Evolutionary conservation across 2,329 filamentous ascomycete genomes (phyloP), one percentile per base, ranked within the genome.

Genomic region (Tolypocladium nubicola): DNA sequence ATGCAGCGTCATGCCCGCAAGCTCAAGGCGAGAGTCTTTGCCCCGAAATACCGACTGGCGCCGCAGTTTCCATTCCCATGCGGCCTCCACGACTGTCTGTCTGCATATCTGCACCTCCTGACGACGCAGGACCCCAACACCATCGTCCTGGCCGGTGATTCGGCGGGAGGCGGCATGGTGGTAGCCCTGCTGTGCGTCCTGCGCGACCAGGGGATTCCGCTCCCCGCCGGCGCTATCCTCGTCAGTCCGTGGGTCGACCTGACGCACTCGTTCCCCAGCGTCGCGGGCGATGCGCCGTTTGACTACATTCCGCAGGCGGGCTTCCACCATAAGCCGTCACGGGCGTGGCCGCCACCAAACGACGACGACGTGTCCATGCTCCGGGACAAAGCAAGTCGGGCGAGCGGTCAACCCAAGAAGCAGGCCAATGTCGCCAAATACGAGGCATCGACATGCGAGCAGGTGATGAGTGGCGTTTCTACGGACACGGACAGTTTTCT

Each of bases 21-120:
- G 74, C 79, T 99, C 60, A 91, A 94, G 71, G 93, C 91, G 21
- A 82, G 91, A 57, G 88, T 97, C 9, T 85, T 97, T 70, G 91
- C 93, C 30, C 88, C 93, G 6, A 79, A 85, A 60, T 99, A 97
- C 71, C 84, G 94, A 45, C 79, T 99, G 37, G 84, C 94, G 7
- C 94, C 93, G 2, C 92, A 97, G 69, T 99, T 93, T 59, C 94
- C 94, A 0, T 99, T 99, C 62, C 94, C 94, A 0, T 97, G 94
- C 66, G 91, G 89, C 35, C 73, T 99, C 9, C 86, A 94, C 57
- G 94, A 99, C 69, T 96, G 90, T 65, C 70, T 99, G 54, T 90
- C 93, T 1, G 84, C 90, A 0, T 97, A 99, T 67, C 75, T 97
- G 19, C 87, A 90, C 64, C 82, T 97, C 2, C 79, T 97, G 52